Conservation (phyloP, 2,329 filamentous ascomycete species). For the Botrytis paeoniae region DNA sequence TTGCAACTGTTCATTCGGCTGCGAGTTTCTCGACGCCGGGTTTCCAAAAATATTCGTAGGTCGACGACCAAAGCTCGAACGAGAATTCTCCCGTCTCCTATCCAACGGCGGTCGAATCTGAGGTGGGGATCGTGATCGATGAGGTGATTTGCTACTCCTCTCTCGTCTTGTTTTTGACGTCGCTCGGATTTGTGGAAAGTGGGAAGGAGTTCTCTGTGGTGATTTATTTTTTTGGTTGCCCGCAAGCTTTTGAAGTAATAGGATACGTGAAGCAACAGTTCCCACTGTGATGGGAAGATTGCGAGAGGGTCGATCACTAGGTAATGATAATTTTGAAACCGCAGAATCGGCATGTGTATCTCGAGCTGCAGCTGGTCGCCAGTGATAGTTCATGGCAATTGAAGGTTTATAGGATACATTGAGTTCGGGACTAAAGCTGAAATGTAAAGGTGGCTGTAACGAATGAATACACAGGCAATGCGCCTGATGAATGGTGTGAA, state of each 20-base stretch:
- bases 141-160: background rate
- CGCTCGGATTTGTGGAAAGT: conserved; percentile 23
- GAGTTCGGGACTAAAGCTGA: background rate
- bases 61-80: conserved; percentile 38
- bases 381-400: conserved; percentile 31
- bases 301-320: background rate
- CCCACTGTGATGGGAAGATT: conserved; percentile 34
- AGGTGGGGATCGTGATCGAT: background rate
- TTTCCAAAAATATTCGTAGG: conserved; percentile 27
- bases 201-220: conserved; percentile 21
- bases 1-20: conserved; percentile 31
- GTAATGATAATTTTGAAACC: background rate
- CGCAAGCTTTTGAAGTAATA: conserved; percentile 36
- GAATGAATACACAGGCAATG: conserved; percentile 11
- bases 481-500: background rate
- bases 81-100: conserved; percentile 29
- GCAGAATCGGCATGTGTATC: conserved; percentile 20
- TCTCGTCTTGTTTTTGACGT: background rate
- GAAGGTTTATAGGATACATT: background rate
- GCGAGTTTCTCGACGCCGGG: conserved; percentile 31
- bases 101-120: conserved; percentile 30
- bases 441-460: conserved; percentile 10
- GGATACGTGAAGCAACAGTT: conserved; percentile 39
- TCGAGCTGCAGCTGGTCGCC: conserved; percentile 18
- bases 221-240: conserved; percentile 3